These are phyloP conservation scores for Acanthochlamys bracteata DNA, from an alignment of 106 monocot species.

Conservation along the genomic window DNA sequence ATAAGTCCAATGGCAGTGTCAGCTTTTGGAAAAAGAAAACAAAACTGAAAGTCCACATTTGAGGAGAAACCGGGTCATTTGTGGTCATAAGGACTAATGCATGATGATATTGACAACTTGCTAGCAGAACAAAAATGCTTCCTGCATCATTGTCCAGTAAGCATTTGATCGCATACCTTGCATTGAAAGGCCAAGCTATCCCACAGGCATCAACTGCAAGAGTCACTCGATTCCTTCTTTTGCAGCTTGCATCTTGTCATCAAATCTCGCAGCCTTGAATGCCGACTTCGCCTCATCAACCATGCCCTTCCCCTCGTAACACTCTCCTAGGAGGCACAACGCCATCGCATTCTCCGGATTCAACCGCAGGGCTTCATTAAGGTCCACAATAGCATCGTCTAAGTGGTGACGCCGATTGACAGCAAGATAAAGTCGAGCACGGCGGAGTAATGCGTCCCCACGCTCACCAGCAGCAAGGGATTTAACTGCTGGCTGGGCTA, in stretches of 20 bases:
- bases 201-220: background rate
- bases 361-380: constrained; percentile 48
- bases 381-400: constrained; percentile 47
- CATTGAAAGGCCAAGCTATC: background rate
- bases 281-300: constrained; percentile 39
- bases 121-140: no score
- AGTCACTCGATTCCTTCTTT: constrained; percentile 33
- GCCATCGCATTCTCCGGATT: constrained; percentile 54
- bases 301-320: constrained; percentile 59
- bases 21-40: no score
- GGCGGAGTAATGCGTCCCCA: constrained; percentile 61
- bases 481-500: constrained; percentile 43
- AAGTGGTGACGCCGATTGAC: constrained; percentile 29
- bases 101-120: no score
- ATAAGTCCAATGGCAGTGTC: no score
- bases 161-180: no score
- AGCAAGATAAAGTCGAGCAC: constrained; percentile 60
- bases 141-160: no score
- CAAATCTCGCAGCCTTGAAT: constrained; percentile 33
- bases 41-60: no score
- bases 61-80: no score
- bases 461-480: constrained; percentile 54
- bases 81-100: no score
- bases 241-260: constrained; percentile 18
- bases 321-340: constrained; percentile 54